Percentiles rank a stretch among this genome's conserved stretches.
Conservation (phyloP, 1,139 yeast species). For the Saccharomyces hybrid region DNA sequence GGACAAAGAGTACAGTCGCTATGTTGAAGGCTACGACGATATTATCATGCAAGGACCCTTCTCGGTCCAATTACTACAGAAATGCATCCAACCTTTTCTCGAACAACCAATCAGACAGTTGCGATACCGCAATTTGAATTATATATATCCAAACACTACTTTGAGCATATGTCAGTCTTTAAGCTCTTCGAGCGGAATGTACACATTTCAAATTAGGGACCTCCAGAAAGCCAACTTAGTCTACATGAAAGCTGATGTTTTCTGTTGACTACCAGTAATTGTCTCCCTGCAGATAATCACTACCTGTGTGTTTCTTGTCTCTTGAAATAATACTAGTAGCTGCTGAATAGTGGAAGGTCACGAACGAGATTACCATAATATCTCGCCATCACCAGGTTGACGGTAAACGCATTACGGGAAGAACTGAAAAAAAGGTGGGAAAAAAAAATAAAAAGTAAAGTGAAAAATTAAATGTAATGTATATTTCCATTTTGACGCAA, state of each 20-base stretch:
- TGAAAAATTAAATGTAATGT: not conserved
- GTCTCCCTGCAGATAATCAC: not conserved
- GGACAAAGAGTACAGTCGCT: conserved; percentile 45
- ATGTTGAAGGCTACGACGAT: conserved; percentile 51
- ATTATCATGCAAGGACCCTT: conserved; percentile 79
- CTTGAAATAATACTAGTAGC: conserved; percentile 1
- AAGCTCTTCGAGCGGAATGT: not conserved
- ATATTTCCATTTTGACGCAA: not conserved
- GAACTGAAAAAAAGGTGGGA: not conserved
- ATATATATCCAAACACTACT: conserved; percentile 17
- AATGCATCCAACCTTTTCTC: conserved; percentile 36
- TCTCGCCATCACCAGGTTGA: conserved; percentile 1
- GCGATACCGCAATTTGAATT: conserved; percentile 21
- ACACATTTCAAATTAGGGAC: not conserved
- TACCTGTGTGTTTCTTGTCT: not conserved
- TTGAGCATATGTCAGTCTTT: not conserved
- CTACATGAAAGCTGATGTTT: not conserved
- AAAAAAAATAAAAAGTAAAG: not conserved
- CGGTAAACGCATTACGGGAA: not conserved
- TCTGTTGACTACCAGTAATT: not conserved
- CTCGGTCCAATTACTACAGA: conserved; percentile 49
- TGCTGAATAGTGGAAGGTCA: not conserved
- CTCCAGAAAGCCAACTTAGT: not conserved
- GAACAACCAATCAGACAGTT: conserved; percentile 8
- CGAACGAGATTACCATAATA: not conserved